phyloP scores from a whole-genome alignment of 768 basidiomycete species.

The Boletus vinaceobasis region DNA sequence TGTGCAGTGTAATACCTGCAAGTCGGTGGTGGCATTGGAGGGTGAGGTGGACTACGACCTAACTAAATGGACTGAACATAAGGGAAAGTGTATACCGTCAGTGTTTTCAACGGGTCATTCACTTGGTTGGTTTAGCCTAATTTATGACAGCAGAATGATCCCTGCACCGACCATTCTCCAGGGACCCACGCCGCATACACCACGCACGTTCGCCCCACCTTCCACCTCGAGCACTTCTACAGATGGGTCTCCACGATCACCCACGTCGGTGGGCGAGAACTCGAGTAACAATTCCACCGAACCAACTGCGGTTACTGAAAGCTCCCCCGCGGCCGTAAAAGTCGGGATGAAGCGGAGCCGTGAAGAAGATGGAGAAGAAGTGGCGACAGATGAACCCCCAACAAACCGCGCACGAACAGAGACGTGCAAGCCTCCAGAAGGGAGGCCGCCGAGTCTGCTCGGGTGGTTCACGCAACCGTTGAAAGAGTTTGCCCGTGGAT shows the following conservation, averaged over 20 bases:
- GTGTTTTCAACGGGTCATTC: slow-evolving; percentile 11
- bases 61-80: slow-evolving; percentile 62
- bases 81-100: slow-evolving; percentile 44
- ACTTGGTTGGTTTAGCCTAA: not conserved
- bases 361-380: slow-evolving; percentile 38
- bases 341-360: slow-evolving; percentile 47
- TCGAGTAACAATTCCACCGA: slow-evolving; percentile 35
- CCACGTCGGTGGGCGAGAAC: slow-evolving; percentile 11
- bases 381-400: slow-evolving; percentile 40
- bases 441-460: slow-evolving; percentile 44
- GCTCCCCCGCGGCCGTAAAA: slow-evolving; percentile 11
- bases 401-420: slow-evolving; percentile 52
- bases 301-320: slow-evolving; percentile 35
- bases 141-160: slow-evolving; percentile 11
- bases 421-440: slow-evolving; percentile 40
- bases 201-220: slow-evolving; percentile 14
- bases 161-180: slow-evolving; percentile 23
- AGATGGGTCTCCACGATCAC: slow-evolving; percentile 11
- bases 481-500: slow-evolving; percentile 63
- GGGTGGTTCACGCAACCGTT: slow-evolving; percentile 64
- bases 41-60: slow-evolving; percentile 59
- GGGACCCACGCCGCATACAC: slow-evolving; percentile 9
- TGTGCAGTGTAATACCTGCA: slow-evolving; percentile 55
- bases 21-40: slow-evolving; percentile 39
- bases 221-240: slow-evolving; percentile 19